phyloP scores from a whole-genome alignment of 2,329 filamentous ascomycete species.

The Torrubiellomyces zombiae region DNA sequence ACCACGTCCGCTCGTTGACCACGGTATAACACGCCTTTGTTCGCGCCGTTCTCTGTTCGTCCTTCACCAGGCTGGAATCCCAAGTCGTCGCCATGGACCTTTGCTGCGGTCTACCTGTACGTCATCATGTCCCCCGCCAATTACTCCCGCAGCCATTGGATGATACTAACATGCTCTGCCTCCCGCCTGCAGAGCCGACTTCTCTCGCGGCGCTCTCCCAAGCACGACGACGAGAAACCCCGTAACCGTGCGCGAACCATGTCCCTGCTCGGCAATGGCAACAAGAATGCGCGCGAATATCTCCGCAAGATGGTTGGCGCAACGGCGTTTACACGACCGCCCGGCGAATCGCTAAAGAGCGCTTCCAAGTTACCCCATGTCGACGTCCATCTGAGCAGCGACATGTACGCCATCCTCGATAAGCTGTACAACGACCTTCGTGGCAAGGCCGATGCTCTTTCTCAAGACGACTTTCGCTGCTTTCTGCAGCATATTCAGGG shows the following conservation, averaged over 20 bases:
- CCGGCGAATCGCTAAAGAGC: conserved; percentile 11
- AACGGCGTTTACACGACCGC: conserved; percentile 11
- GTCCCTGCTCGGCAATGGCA: conserved; percentile 22
- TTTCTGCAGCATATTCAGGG: conserved; percentile 37
- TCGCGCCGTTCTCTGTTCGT: conserved; percentile 1
- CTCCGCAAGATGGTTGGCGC: conserved; percentile 17
- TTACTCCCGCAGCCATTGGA: not conserved
- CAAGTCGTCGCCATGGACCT: conserved; percentile 7
- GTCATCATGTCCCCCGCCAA: conserved; percentile 1
- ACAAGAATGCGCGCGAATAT: conserved; percentile 12
- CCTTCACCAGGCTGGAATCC: no score
- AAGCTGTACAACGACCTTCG: conserved; percentile 30
- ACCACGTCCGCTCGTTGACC: no score
- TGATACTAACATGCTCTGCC: conserved; percentile 2
- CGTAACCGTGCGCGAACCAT: conserved; percentile 19
- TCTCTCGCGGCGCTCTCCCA: conserved; percentile 5
- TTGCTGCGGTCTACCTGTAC: conserved; percentile 10
- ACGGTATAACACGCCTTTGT: no score
- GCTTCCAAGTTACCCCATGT: conserved; percentile 7
- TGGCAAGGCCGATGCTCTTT: conserved; percentile 13
- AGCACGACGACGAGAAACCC: conserved; percentile 5
- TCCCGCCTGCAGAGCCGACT: conserved; percentile 6
- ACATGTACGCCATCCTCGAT: conserved; percentile 30
- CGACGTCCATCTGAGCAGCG: conserved; percentile 27
- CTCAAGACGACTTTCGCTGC: conserved; percentile 21